phyloP scores from a whole-genome alignment of 2,329 filamentous ascomycete species.

The Cadophora sp. region DNA sequence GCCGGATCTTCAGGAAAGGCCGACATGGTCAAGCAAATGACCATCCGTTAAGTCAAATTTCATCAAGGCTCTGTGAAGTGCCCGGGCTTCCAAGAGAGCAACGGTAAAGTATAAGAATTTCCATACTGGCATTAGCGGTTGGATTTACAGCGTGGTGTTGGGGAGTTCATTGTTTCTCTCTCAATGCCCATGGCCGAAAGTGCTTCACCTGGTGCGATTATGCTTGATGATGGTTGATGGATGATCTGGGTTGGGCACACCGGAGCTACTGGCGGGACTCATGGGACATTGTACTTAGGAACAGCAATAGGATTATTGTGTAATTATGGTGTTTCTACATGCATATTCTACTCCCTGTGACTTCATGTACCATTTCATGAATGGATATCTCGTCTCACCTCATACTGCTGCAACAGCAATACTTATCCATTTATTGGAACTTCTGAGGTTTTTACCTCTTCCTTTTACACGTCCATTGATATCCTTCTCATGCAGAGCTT shows the following conservation, averaged over 20 bases:
- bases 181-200: slow-evolving; percentile 58
- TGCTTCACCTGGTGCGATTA: slow-evolving; percentile 48
- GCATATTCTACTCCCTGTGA: neutral
- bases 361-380: too few species aligned
- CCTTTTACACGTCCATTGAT: too few species aligned
- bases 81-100: slow-evolving; percentile 36
- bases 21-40: slow-evolving; percentile 93
- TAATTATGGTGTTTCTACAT: neutral
- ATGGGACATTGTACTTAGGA: slow-evolving; percentile 6
- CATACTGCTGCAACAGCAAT: too few species aligned
- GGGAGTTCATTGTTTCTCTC: slow-evolving; percentile 50
- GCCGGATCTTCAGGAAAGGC: slow-evolving; percentile 78
- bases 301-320: slow-evolving; percentile 8
- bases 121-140: slow-evolving; percentile 52
- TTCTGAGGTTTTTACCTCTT: too few species aligned
- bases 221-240: slow-evolving; percentile 40
- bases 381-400: too few species aligned
- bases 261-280: neutral
- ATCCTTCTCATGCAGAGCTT: too few species aligned
- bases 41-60: slow-evolving; percentile 70
- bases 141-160: slow-evolving; percentile 61
- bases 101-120: slow-evolving; percentile 45
- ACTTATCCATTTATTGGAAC: too few species aligned
- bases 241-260: neutral
- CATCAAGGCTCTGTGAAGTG: slow-evolving; percentile 37